These are phyloP conservation scores for Penicillium bovifimosum DNA, from an alignment of 495 filamentous ascomycete species.

Conservation along the genomic window DNA sequence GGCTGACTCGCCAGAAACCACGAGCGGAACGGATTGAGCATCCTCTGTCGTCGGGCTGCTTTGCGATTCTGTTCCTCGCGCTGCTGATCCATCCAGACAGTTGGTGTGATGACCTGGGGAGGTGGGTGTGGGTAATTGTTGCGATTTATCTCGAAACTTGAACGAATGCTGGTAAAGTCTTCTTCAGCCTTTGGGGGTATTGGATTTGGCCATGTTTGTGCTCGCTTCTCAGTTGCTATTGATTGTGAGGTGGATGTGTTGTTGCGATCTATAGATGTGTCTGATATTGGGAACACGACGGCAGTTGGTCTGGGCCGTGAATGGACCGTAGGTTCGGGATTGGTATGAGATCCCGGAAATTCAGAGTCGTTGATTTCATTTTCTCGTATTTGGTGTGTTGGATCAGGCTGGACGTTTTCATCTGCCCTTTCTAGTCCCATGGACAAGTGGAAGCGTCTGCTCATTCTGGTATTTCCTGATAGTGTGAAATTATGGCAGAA, in stretches of 20 bases:
- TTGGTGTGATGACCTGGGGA: conserved; percentile 13
- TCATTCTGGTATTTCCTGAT: conserved; percentile 7
- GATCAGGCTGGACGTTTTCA: background rate
- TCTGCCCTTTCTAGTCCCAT: conserved; percentile 3
- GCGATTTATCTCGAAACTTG: background rate
- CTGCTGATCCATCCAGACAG: conserved; percentile 14
- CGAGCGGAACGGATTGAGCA: conserved; percentile 4
- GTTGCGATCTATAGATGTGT: background rate
- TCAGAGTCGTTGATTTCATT: background rate
- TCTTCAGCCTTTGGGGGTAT: background rate
- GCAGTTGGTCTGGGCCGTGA: background rate
- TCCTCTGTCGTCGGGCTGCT: conserved; percentile 1
- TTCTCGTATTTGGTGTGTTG: background rate
- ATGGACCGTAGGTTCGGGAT: background rate
- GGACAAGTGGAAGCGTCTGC: conserved; percentile 9
- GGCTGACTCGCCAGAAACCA: conserved; percentile 5
- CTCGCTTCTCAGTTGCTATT: background rate
- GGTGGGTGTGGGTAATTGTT: conserved; percentile 6
- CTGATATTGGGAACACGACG: background rate
- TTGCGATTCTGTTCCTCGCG: conserved; percentile 7
- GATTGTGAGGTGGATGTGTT: background rate
- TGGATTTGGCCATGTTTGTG: background rate
- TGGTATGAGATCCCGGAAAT: background rate
- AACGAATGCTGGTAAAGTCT: background rate
- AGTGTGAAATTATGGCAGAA: conserved; percentile 23